Percentiles rank a stretch among this genome's conserved stretches.
Conservation (phyloP, 2,329 filamentous ascomycete genomes). For the Stromatinia cepivora region DNA sequence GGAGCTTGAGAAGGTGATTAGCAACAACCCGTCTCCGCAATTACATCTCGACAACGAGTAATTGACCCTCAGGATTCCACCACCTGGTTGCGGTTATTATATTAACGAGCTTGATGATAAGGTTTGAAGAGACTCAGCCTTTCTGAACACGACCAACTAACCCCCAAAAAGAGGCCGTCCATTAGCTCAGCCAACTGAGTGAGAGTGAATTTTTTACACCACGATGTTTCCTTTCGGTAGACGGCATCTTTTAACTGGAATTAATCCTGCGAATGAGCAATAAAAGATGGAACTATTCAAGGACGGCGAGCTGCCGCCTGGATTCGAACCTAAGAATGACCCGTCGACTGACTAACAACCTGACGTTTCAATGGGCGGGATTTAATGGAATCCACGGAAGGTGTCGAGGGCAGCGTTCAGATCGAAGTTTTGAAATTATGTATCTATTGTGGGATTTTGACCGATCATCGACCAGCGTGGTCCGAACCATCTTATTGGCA, state of each 20-base stretch:
- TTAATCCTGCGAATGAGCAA: not conserved
- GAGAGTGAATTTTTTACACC: not conserved
- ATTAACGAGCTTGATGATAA: not conserved
- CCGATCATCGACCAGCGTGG: not conserved
- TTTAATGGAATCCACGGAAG: too few species aligned
- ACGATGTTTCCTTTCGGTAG: not conserved
- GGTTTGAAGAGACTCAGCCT: not conserved
- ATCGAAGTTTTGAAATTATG: not conserved
- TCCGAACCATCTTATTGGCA: not conserved
- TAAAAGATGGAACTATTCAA: too few species aligned
- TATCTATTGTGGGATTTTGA: not conserved
- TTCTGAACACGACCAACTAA: not conserved
- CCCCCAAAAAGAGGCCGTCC: not conserved
- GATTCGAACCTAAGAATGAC: not conserved
- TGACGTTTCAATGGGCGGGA: too few species aligned
- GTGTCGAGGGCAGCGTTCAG: not conserved
- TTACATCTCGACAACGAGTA: not conserved
- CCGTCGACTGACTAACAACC: not conserved
- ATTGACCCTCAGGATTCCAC: not conserved
- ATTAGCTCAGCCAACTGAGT: not conserved
- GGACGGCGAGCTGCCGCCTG: not conserved
- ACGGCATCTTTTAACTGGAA: not conserved
- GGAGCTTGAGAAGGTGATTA: not conserved
- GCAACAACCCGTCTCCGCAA: not conserved
- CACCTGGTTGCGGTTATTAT: not conserved